phyloP scores from a whole-genome alignment of 2,329 filamentous ascomycete species.

The Remersonia thermophila region DNA sequence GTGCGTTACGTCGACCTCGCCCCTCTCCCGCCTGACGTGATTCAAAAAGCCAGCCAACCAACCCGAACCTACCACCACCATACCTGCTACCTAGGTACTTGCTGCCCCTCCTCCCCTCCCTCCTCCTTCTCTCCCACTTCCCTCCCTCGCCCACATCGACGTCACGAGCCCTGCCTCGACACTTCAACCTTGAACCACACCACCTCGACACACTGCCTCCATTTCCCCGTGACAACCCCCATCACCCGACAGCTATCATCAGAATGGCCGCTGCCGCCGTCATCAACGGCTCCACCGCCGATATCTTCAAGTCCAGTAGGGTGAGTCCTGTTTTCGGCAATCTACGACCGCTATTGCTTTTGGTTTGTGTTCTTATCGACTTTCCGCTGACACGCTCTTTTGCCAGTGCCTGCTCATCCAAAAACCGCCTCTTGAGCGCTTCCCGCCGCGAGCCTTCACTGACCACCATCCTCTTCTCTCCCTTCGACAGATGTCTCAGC shows the following conservation, averaged over 20 bases:
- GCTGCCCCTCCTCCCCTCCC: too few relatives aligned
- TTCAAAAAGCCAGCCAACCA: too few relatives aligned
- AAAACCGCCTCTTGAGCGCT: constrained; percentile 1
- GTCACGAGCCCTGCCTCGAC: neutral
- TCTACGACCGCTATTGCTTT: too few relatives aligned
- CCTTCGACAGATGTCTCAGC: constrained; percentile 37
- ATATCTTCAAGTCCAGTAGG: constrained; percentile 42
- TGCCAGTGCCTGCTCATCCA: constrained; percentile 26
- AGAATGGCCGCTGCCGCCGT: constrained; percentile 32
- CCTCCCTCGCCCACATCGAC: neutral
- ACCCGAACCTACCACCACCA: too few relatives aligned
- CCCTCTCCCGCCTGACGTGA: too few relatives aligned
- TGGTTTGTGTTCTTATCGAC: neutral
- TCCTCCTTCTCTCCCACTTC: neutral
- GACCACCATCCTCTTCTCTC: constrained; percentile 19
- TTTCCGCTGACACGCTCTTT: constrained; percentile 3
- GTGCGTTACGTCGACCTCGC: too few relatives aligned
- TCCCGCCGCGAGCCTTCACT: constrained; percentile 18
- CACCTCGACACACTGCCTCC: neutral
- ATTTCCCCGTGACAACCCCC: constrained; percentile 5
- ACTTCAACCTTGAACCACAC: neutral
- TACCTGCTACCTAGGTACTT: too few relatives aligned
- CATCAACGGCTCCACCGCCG: constrained; percentile 35
- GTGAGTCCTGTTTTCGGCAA: constrained; percentile 22
- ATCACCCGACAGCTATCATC: constrained; percentile 9